phyloP scores from a whole-genome alignment of 192 early-diverging fungal species.

The Coemansia asiatica region DNA sequence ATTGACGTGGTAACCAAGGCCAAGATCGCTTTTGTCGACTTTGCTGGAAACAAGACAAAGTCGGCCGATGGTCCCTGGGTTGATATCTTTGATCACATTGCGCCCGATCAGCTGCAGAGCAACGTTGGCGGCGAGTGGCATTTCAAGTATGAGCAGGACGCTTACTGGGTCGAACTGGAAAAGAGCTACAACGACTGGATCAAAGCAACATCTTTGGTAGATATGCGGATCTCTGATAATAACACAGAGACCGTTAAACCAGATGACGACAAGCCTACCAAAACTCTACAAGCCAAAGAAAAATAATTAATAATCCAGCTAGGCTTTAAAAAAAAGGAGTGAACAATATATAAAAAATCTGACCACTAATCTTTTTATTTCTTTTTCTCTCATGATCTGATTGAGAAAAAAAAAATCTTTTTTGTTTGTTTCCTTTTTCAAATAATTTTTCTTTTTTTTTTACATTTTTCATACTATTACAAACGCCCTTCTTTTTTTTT shows the following conservation, averaged over 20 bases:
- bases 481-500: background rate
- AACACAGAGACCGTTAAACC: background rate
- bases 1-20: constrained; percentile 84
- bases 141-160: constrained; percentile 66
- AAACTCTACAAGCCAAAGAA: background rate
- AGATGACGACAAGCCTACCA: background rate
- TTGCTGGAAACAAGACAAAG: constrained; percentile 48
- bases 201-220: background rate
- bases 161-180: constrained; percentile 64
- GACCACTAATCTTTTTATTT: background rate
- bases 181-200: constrained; percentile 18
- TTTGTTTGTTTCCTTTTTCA: constrained; percentile 3
- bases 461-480: background rate
- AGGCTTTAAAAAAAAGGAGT: no score
- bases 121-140: constrained; percentile 70
- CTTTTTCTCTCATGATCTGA: background rate
- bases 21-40: constrained; percentile 82
- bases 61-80: constrained; percentile 32
- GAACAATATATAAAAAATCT: background rate
- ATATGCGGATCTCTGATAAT: background rate
- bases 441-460: constrained; percentile 4
- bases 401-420: background rate
- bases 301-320: no score
- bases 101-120: constrained; percentile 51
- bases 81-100: constrained; percentile 28